Evolutionary conservation across 495 filamentous ascomycete genomes (phyloP), one percentile per base, ranked within the genome.

Genomic region (Glarea lozoyensis): DNA sequence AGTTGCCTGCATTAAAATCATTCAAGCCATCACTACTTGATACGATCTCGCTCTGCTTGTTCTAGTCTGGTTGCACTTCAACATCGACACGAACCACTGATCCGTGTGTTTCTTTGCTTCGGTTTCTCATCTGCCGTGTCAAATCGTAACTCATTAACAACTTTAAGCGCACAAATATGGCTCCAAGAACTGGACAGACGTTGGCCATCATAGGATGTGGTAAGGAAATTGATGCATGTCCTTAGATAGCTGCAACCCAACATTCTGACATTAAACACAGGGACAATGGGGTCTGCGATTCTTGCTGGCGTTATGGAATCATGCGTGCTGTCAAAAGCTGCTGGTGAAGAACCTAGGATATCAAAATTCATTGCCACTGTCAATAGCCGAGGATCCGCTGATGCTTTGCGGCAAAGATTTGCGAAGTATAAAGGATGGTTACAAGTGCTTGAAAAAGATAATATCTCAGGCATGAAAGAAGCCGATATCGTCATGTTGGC

Each of bases 261-360:
- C n/a, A 9, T 2, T 11, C 4, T 20, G 11, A 29, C 9, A 20
- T 21, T 13, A 2, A n/a, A 27, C 11, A 38, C 33, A 74, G 85
- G 86, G 39, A 90, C 82, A 11, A 81, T 93, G 74, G 86, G 85
- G 40, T 79, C 84, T 31, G 83, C 86, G 22, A 88, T 93, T 52
- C 73, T 92, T 29, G 82, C 77, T 4, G 86, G 86, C 37, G 84
- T 93, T 49, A 73, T 89, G 40, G 59, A 70, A 37, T 79, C 83
- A 17, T 67, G 63, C 65, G 20, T 48, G 52, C 15, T 29, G 36
- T 50, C 50, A 6, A 15, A 23, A 15, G 33, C 21, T 65, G 52
- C 60, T 2, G 63, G 67, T 27, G 65, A 72, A 36, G 55, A 64
- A 16, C 72, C 76, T 12, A 44, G 62, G 19, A 73, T 70, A 31